Evolutionary conservation across 805 yeast species (phyloP), one percentile per base, ranked within the genome.

Genomic region (Cyberlindnera meyerae): DNA sequence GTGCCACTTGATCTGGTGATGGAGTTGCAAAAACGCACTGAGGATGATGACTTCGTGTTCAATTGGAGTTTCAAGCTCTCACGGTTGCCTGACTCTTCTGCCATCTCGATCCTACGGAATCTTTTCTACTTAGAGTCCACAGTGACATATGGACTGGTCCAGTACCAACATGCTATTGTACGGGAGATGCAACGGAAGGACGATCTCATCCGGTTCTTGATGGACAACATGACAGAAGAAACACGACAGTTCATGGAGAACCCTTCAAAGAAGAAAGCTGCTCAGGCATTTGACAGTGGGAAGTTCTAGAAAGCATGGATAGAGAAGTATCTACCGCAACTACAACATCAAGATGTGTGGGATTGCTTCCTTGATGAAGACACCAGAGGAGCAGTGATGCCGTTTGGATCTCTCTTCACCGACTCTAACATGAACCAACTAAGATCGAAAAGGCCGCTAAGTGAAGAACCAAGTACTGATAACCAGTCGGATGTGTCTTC

Each of bases 111-210:
- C n/a, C 24, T 52, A 25, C 46, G 39, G 25, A 43, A 42, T 24
- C 15, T 54, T 8, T 44, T 50, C 18, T 46, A 48, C 30, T 43
- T 44, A 17, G 41, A 49, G 34, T 44, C 52, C 9, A 47, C 57
- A 1, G 37, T 48, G 6, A 31, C 52, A 4, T 40, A 22, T 24
- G 41, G 53, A 4, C 24, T 49, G 21, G 44, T 42, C 31, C 48
- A 54, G 16, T 48, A 51, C 33, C 42, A 38, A 24, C 33, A 37
- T 15, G 45, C 44, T 16, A 31, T 57, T 27, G 25, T 42, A 8
- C 40, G 41, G 15, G 38, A 48, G 12, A 34, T 61, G 14, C 44
- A 48, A 4, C 37, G 41, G 5, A 63, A 62, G 31, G 70, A 63
- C 36, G 42, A 48, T 17, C 56, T 60, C 1, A 51, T 63, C 3